Conservation (phyloP, 2,329 filamentous ascomycete genomes). For the Cytospora piceae region DNA sequence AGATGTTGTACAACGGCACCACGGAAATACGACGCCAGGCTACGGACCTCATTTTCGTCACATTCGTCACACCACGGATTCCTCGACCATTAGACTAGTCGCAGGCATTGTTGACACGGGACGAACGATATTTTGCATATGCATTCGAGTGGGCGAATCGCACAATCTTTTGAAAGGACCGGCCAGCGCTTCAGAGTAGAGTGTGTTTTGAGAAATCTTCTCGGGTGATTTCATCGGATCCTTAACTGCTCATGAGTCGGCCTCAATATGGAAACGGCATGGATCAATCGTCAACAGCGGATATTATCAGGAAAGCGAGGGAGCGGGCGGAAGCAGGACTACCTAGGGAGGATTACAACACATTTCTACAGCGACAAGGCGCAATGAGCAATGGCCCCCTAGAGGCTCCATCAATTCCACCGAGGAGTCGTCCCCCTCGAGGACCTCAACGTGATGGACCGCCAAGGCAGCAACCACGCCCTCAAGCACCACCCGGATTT, state of each 20-base stretch:
- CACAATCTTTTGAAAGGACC: constrained; percentile 22
- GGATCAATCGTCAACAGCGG: constrained; percentile 51
- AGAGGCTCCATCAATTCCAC: constrained; percentile 37
- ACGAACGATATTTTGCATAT: constrained; percentile 33
- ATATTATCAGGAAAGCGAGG: constrained; percentile 59
- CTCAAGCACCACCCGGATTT: constrained; percentile 40
- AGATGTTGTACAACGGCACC: constrained; percentile 11
- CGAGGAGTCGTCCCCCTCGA: constrained; percentile 36
- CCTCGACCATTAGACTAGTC: constrained; percentile 6
- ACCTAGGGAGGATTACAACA: constrained; percentile 38
- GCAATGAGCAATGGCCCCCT: constrained; percentile 35
- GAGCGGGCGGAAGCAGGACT: constrained; percentile 53
- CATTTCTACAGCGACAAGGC: constrained; percentile 33
- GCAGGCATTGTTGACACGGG: constrained; percentile 20
- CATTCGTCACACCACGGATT: constrained; percentile 26
- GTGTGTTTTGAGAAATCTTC: constrained; percentile 27
- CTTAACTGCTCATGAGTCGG: constrained; percentile 55
- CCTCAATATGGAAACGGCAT: constrained; percentile 57
- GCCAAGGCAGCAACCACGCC: constrained; percentile 38
- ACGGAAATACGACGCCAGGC: constrained; percentile 19
- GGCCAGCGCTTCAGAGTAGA: constrained; percentile 19
- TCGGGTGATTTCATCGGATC: constrained; percentile 30
- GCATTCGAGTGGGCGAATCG: constrained; percentile 28
- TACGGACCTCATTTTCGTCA: constrained; percentile 24
- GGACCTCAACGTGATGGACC: constrained; percentile 32